Evolutionary conservation across 768 basidiomycete species (phyloP).

Genomic region (Termitomyces eurrhizus): DNA sequence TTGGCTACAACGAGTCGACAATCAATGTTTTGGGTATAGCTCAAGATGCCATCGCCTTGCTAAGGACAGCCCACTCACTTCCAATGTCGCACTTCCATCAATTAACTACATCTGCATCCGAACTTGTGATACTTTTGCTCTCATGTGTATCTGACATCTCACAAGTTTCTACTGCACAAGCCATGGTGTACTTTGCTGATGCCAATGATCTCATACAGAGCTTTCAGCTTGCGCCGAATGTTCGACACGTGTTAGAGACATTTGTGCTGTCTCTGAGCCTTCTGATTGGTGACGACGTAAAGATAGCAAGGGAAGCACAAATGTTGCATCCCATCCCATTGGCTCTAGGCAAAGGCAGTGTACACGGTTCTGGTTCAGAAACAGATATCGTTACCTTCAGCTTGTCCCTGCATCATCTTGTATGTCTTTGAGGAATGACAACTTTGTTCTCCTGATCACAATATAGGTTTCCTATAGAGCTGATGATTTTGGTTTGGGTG

Average conservation of each 20-base stretch:
- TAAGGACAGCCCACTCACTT: constrained; percentile 53
- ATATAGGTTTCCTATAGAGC: constrained; percentile 55
- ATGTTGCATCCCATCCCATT: constrained; percentile 64
- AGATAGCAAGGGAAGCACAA: constrained; percentile 66
- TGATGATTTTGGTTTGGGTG: constrained; percentile 61
- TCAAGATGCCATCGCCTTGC: constrained; percentile 57
- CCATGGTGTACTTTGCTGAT: constrained; percentile 44
- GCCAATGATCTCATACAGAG: constrained; percentile 52
- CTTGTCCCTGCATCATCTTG: constrained; percentile 58
- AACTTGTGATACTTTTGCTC: constrained; percentile 59
- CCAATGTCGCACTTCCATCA: constrained; percentile 56
- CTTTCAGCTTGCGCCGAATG: constrained; percentile 45
- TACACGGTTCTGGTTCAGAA: constrained; percentile 54
- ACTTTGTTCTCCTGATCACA: constrained; percentile 6
- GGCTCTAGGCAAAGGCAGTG: constrained; percentile 52
- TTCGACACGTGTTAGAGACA: constrained; percentile 55
- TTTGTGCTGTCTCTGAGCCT: constrained; percentile 58
- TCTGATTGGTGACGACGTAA: constrained; percentile 65
- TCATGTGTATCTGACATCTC: constrained; percentile 59
- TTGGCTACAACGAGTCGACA: constrained; percentile 47
- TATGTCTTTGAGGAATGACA: constrained; percentile 26
- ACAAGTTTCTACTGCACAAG: constrained; percentile 59
- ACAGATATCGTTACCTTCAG: constrained; percentile 64
- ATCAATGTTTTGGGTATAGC: constrained; percentile 48
- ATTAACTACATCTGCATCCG: constrained; percentile 54